A percentile compares a stretch with the other conserved stretches of the same genome.
Conservation (phyloP, 2,329 filamentous ascomycete genomes). For the Botrytis squamosa region DNA sequence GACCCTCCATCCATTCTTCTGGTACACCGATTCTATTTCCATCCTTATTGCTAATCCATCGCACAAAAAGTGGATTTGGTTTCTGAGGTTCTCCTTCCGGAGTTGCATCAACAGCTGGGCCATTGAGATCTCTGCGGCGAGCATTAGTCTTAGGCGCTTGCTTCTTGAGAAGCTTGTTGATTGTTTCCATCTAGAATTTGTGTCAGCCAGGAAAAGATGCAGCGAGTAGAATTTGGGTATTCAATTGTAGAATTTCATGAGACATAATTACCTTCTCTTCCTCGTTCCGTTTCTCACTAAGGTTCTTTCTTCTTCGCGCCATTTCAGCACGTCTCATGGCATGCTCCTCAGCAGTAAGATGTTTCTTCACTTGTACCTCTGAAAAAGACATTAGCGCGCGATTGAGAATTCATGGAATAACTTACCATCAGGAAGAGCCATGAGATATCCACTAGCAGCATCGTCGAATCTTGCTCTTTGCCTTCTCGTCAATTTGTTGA, state of each 20-base stretch:
- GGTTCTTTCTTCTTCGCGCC: slow-evolving; percentile 69
- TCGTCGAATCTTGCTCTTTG: slow-evolving; percentile 61
- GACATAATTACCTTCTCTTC: slow-evolving; percentile 62
- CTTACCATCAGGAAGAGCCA: slow-evolving; percentile 46
- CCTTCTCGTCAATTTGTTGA: slow-evolving; percentile 65
- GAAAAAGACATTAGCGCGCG: slow-evolving; percentile 25
- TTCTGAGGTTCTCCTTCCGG: slow-evolving; percentile 49
- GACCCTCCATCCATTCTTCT: slow-evolving; percentile 64
- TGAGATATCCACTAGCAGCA: slow-evolving; percentile 44
- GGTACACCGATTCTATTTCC: slow-evolving; percentile 65
- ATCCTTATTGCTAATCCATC: slow-evolving; percentile 68
- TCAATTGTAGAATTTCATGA: slow-evolving; percentile 10
- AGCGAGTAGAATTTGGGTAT: background rate
- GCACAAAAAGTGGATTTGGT: slow-evolving; percentile 61
- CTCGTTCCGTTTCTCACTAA: slow-evolving; percentile 74
- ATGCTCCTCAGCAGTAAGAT: slow-evolving; percentile 70
- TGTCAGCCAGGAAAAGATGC: background rate
- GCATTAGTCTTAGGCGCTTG: slow-evolving; percentile 73
- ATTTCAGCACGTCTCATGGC: slow-evolving; percentile 72
- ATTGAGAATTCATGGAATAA: background rate
- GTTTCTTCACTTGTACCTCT: slow-evolving; percentile 72
- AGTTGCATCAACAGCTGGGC: slow-evolving; percentile 46
- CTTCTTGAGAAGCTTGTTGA: slow-evolving; percentile 86
- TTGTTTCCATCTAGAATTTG: slow-evolving; percentile 71
- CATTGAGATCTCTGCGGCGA: slow-evolving; percentile 42